Evolutionary conservation across 306 rosid genomes (phyloP), one percentile per base, ranked within the genome.

Genomic region (Rosa multiflora): DNA sequence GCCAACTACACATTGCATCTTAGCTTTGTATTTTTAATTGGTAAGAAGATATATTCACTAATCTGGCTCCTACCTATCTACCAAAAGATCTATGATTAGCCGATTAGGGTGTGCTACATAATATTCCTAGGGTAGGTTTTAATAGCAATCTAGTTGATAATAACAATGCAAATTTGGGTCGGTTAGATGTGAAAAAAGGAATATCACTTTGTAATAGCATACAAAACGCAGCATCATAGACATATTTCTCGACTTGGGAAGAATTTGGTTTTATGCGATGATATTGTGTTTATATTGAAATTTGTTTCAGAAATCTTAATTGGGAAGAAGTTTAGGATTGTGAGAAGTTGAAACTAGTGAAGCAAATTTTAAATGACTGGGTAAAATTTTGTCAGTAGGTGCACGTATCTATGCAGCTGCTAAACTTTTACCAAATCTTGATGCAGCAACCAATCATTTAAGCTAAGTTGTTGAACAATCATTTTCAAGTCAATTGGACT

Each of bases 41-140:
- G 32, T 35, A 73, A 10, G 6, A 53, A 56, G 39, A 55, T 39
- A 14, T 20, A 40, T 20, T 37, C 49, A 37, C 49, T 20, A 73
- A 12, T 53, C 46, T 73, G n/a, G 66, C 76, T 62, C 55, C 53
- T 26, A 15, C 55, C 53, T 43, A 14, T 10, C 58, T 26, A 23
- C 56, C 79, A 29, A 23, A 23, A 14, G 69, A 70, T 71, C 81
- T 75, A 47, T 44, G 12, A 37, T 44, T 32, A 32, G 3, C 37
- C 37, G 37, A 32, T 32, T 10, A 47, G 15, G 52, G n/a, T 61
- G 52, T 11, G 71, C 37, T 46, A 26, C 1, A 66, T 5, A 23
- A 76, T 76, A 76, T 76, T 66, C 80, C 61, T 39, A 12, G 15
- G 40, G 64, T 42, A 52, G 64, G 67, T 12, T 52, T n/a, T 35